Percentiles rank a stretch among this genome's conserved stretches.
These are phyloP conservation scores for Beauveria bassiana DNA, from an alignment of 2,329 filamentous ascomycete species.

Conservation along the genomic window DNA sequence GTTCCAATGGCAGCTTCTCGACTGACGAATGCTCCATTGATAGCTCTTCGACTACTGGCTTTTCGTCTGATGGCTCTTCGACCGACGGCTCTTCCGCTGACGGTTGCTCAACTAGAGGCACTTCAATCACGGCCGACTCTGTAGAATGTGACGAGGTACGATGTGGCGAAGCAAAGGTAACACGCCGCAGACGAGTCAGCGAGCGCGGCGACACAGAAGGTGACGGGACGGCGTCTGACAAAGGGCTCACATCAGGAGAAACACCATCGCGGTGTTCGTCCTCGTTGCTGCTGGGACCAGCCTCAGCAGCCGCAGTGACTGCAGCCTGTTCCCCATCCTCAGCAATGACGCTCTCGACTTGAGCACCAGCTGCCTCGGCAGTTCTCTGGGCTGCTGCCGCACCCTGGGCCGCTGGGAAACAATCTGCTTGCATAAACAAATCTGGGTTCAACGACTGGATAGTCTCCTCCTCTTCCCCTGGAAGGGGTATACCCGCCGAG, in stretches of 20 bases:
- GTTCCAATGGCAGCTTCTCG: background rate
- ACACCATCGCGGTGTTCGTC: background rate
- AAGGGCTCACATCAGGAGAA: background rate
- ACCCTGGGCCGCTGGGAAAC: too few species aligned
- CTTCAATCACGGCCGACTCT: background rate
- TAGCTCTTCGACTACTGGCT: background rate
- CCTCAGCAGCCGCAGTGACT: background rate
- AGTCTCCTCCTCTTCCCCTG: too few species aligned
- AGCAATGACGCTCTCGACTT: background rate
- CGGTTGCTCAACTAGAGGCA: background rate
- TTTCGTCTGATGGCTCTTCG: background rate
- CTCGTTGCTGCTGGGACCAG: background rate
- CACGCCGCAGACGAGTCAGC: background rate
- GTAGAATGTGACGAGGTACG: too few species aligned
- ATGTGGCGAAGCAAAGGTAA: too few species aligned
- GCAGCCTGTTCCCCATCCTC: background rate
- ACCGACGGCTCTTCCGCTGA: background rate
- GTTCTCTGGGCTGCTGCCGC: too few species aligned
- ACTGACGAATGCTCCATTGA: background rate
- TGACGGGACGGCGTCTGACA: background rate
- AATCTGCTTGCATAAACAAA: too few species aligned
- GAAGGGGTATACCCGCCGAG: background rate
- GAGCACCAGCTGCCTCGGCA: background rate
- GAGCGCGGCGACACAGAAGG: background rate
- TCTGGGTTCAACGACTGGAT: too few species aligned